Evolutionary conservation across 2,329 filamentous ascomycete genomes (phyloP).

Genomic region (Penicillium verrucosum): DNA sequence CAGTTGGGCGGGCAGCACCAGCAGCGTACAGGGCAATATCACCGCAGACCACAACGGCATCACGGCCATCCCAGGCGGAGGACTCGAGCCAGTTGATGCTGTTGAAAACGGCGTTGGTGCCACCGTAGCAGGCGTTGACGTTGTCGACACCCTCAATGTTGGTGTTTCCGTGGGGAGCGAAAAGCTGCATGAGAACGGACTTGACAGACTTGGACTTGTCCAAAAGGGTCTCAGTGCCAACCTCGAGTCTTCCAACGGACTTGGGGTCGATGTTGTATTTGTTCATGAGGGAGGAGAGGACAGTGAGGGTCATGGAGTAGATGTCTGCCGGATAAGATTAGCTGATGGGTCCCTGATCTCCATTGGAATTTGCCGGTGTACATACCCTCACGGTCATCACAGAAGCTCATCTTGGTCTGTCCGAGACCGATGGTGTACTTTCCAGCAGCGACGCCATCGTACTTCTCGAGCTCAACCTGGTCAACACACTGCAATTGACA

Average conservation of each 20-base stretch:
- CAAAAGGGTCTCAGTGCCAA: constrained; percentile 79
- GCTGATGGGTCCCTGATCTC: constrained; percentile 8
- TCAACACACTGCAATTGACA: constrained; percentile 66
- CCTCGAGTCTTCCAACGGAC: constrained; percentile 75
- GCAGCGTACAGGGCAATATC: constrained; percentile 85
- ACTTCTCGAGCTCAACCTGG: constrained; percentile 77
- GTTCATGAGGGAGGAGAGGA: constrained; percentile 70
- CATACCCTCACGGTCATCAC: constrained; percentile 81
- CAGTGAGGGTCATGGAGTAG: constrained; percentile 80
- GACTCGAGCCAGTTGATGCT: constrained; percentile 82
- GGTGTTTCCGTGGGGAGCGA: constrained; percentile 68
- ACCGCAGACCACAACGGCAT: constrained; percentile 74
- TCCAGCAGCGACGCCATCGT: constrained; percentile 75
- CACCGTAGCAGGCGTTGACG: constrained; percentile 81
- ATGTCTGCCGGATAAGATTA: constrained; percentile 60
- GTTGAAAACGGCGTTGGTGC: constrained; percentile 82
- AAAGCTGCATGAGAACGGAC: constrained; percentile 82
- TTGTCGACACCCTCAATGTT: constrained; percentile 82
- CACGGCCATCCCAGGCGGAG: constrained; percentile 79
- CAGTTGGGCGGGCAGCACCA: constrained; percentile 75
- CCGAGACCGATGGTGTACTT: constrained; percentile 91
- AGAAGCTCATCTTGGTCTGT: constrained; percentile 90
- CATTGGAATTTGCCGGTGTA: background rate
- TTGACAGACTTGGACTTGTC: constrained; percentile 93
- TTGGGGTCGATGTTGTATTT: constrained; percentile 81